Conservation (phyloP, 805 yeast species). For the Naumovozyma dairenensis region DNA sequence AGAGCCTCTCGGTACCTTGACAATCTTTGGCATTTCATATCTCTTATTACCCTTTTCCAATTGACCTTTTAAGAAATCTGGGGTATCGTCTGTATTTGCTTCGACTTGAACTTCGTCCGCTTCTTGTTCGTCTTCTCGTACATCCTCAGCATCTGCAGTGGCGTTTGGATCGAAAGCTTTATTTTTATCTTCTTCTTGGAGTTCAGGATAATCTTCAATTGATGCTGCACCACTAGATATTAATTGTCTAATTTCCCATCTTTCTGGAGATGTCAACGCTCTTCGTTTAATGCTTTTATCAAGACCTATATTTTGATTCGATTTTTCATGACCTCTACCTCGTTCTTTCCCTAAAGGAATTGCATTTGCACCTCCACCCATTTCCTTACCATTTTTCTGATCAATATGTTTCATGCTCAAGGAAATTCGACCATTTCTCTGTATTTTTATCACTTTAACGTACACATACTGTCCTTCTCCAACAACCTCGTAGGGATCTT, state of each 20-base stretch:
- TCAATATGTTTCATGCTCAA: conserved; percentile 64
- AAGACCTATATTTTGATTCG: conserved; percentile 1
- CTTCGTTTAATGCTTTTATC: conserved; percentile 21
- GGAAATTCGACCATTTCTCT: conserved; percentile 40
- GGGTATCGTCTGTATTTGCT: conserved; percentile 49
- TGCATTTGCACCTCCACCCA: conserved; percentile 1
- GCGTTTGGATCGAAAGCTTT: conserved; percentile 5
- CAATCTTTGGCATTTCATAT: conserved; percentile 47
- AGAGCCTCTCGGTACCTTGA: conserved; percentile 70
- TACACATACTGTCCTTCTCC: conserved; percentile 50
- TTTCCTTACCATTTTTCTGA: conserved; percentile 51
- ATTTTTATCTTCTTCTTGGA: conserved; percentile 32
- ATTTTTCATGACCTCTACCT: conserved; percentile 7
- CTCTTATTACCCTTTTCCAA: conserved; percentile 16
- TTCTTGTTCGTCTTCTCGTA: conserved; percentile 5
- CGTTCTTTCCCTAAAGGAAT: conserved; percentile 5
- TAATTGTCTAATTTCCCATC: conserved; percentile 83
- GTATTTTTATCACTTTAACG: conserved; percentile 44
- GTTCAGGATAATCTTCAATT: conserved; percentile 59
- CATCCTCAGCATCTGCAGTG: conserved; percentile 14
- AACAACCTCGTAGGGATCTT: conserved; percentile 51
- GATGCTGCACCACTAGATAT: conserved; percentile 69
- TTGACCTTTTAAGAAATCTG: conserved; percentile 57
- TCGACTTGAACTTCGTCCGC: conserved; percentile 62
- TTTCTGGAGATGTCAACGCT: conserved; percentile 71